Conservation (phyloP, 2,329 filamentous ascomycete genomes). For the Xylaria sp. region DNA sequence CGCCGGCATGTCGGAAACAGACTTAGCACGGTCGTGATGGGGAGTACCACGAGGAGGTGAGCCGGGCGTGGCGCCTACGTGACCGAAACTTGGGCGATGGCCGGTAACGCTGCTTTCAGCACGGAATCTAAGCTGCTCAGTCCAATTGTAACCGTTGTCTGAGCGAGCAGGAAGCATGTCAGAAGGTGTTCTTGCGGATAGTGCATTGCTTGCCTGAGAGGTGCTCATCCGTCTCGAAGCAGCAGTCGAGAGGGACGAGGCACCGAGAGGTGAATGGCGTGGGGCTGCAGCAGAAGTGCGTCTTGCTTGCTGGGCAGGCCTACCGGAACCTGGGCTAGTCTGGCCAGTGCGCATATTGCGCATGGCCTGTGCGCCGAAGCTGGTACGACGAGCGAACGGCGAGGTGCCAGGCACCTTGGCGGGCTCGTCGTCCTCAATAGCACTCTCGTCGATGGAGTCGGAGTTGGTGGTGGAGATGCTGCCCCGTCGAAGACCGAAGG, state of each 20-base stretch:
- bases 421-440: slow-evolving; percentile 72
- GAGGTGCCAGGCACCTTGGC: slow-evolving; percentile 67
- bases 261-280: slow-evolving; percentile 44
- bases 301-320: slow-evolving; percentile 49
- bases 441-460: slow-evolving; percentile 72
- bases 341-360: slow-evolving; percentile 67
- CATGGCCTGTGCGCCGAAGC: slow-evolving; percentile 83
- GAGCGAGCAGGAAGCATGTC: slow-evolving; percentile 66
- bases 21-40: slow-evolving; percentile 71
- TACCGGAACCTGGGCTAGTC: slow-evolving; percentile 68
- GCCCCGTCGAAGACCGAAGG: slow-evolving; percentile 62
- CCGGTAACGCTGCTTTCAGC: slow-evolving; percentile 78
- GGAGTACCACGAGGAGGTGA: slow-evolving; percentile 51
- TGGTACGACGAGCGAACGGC: slow-evolving; percentile 83
- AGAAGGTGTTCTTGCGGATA: slow-evolving; percentile 65
- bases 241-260: slow-evolving; percentile 42
- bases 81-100: slow-evolving; percentile 61
- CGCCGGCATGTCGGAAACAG: slow-evolving; percentile 67
- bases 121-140: slow-evolving; percentile 90
- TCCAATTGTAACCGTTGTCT: slow-evolving; percentile 97
- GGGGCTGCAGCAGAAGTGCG: slow-evolving; percentile 37
- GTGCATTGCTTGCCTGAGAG: slow-evolving; percentile 65
- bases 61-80: slow-evolving; percentile 41
- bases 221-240: slow-evolving; percentile 42
- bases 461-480: slow-evolving; percentile 73